Percentiles rank a stretch among this genome's conserved stretches.
Evolutionary conservation across 2,329 filamentous ascomycete genomes (phyloP).

Genomic region (Beauveria rudraprayagi): DNA sequence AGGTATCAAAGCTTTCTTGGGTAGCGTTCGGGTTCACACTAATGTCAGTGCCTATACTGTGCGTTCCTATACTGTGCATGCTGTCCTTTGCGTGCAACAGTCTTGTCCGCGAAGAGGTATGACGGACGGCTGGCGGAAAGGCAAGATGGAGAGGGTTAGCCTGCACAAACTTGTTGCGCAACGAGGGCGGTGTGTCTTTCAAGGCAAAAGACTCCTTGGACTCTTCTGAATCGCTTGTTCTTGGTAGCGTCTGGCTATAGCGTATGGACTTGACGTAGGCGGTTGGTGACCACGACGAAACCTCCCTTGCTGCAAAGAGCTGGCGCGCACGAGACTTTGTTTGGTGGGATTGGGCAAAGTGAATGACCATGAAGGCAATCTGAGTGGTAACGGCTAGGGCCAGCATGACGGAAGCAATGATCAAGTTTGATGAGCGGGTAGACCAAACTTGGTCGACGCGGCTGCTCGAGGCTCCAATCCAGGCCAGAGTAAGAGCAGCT

Average conservation of each 20-base stretch:
- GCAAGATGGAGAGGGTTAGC: conserved; percentile 26
- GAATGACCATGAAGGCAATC: conserved; percentile 38
- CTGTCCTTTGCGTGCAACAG: conserved; percentile 39
- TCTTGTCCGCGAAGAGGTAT: conserved; percentile 48
- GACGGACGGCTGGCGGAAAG: conserved; percentile 40
- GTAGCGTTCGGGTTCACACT: conserved; percentile 26
- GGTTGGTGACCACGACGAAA: conserved; percentile 15
- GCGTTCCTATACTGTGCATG: conserved; percentile 31
- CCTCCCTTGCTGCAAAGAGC: conserved; percentile 14
- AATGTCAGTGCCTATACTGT: conserved; percentile 40
- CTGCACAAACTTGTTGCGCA: conserved; percentile 20
- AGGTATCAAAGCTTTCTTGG: conserved; percentile 64
- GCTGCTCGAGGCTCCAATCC: conserved; percentile 28
- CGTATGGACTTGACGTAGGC: conserved; percentile 43
- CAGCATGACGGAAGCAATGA: conserved; percentile 37
- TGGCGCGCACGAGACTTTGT: conserved; percentile 5
- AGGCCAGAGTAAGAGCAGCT: conserved; percentile 36
- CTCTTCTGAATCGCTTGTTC: conserved; percentile 23
- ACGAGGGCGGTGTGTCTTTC: conserved; percentile 36
- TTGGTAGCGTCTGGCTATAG: conserved; percentile 38
- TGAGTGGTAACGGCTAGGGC: conserved; percentile 39
- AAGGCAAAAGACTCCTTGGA: conserved; percentile 27
- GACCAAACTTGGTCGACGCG: conserved; percentile 13
- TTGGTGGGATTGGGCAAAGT: conserved; percentile 33
- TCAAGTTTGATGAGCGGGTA: conserved; percentile 27